Evolutionary conservation across 345 rosid genomes (phyloP).

Genomic region (Gossypium bickii): DNA sequence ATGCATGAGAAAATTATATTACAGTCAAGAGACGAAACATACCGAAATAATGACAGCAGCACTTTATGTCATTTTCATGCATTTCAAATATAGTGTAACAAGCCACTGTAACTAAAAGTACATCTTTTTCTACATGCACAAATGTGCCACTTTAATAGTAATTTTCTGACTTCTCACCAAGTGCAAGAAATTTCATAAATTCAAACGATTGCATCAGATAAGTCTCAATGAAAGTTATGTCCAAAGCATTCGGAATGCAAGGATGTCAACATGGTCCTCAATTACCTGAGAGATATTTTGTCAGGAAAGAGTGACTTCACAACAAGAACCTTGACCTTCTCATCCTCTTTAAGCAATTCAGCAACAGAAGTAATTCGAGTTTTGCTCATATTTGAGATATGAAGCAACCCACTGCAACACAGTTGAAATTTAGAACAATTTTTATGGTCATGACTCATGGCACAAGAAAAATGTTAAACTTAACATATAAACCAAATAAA

Average conservation of each 20-base stretch:
- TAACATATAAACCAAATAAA: not conserved
- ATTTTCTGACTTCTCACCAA: not conserved
- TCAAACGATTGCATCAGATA: not conserved
- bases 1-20: constrained; percentile 8
- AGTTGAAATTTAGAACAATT: constrained; percentile 13
- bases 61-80: not conserved
- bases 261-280: constrained; percentile 4
- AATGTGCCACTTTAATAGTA: not conserved
- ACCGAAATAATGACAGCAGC: not conserved
- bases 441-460: not conserved
- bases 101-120: not conserved
- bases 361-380: constrained; percentile 47
- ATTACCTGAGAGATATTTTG: constrained; percentile 84
- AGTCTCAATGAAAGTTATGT: not conserved
- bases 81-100: not conserved
- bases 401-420: constrained; percentile 73
- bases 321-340: constrained; percentile 72
- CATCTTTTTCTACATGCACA: not conserved
- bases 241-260: constrained; percentile 8
- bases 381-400: constrained; percentile 70
- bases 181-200: not conserved
- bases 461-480: not conserved
- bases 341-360: constrained; percentile 65
- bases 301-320: constrained; percentile 68
- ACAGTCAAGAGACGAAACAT: not conserved